Conservation (phyloP, 495 filamentous ascomycete species). For the Aspergillus kassunensis region DNA sequence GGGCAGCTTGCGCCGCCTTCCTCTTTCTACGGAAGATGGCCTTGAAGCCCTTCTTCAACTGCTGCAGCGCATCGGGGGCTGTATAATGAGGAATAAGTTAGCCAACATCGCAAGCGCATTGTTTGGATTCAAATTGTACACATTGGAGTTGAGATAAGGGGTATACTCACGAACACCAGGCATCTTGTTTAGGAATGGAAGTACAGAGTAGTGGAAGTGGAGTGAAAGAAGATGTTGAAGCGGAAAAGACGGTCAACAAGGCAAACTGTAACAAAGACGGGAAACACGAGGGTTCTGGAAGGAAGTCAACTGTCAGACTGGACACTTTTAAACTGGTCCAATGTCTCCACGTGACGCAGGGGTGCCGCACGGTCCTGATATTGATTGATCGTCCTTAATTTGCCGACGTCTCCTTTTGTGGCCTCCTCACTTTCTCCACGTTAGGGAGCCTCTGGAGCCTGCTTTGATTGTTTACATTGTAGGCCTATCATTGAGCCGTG, state of each 20-base stretch:
- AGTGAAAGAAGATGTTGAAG: not conserved
- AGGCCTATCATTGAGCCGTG: conserved; percentile 10
- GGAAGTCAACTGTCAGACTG: not conserved
- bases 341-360: conserved; percentile 16
- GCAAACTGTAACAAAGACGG: not conserved
- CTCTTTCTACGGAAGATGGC: conserved; percentile 27
- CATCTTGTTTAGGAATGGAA: conserved; percentile 20
- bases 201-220: not conserved
- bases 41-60: conserved; percentile 31
- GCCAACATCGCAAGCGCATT: not conserved
- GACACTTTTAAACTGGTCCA: conserved; percentile 8
- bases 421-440: conserved; percentile 11
- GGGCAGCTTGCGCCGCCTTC: conserved; percentile 15
- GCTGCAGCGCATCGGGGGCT: conserved; percentile 21
- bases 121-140: not conserved
- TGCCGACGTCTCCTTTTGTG: conserved; percentile 18
- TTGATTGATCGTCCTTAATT: conserved; percentile 11
- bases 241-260: not conserved
- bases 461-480: no score
- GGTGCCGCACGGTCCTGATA: conserved; percentile 7
- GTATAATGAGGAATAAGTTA: conserved; percentile 5
- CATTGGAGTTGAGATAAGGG: not conserved
- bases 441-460: not conserved
- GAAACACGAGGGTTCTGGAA: not conserved
- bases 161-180: conserved; percentile 27